Evolutionary conservation across 23 red algal genomes (phyloP).

Genomic region (Chondrus crispus): DNA sequence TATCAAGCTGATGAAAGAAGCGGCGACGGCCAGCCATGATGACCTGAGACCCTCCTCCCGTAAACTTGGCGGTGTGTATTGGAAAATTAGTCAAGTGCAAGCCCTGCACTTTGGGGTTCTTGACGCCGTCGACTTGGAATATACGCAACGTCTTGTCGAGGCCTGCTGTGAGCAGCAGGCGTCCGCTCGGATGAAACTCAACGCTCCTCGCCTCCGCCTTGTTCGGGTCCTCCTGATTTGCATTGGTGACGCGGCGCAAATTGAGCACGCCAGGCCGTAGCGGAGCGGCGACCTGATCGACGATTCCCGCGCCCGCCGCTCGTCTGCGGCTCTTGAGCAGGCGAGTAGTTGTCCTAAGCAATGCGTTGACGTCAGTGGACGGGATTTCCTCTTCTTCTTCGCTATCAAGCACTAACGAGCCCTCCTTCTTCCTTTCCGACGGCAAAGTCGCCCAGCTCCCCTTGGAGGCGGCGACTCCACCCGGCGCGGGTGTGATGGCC

Average conservation of each 20-base stretch:
- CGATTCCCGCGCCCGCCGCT: background rate
- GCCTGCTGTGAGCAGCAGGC: slow-evolving; percentile 66
- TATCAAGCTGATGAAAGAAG: slow-evolving; percentile 71
- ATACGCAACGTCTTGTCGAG: slow-evolving; percentile 76
- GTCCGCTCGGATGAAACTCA: slow-evolving; percentile 75
- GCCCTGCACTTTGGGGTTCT: slow-evolving; percentile 55
- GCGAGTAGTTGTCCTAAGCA: slow-evolving; percentile 22
- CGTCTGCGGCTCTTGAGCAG: background rate
- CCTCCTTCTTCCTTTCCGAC: slow-evolving; percentile 14
- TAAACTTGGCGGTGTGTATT: slow-evolving; percentile 57
- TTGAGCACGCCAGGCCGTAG: slow-evolving; percentile 5
- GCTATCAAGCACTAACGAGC: background rate
- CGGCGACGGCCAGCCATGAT: slow-evolving; percentile 48
- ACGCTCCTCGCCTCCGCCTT: slow-evolving; percentile 46
- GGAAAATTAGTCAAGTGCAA: slow-evolving; percentile 57
- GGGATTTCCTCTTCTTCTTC: slow-evolving; percentile 28
- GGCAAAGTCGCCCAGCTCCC: slow-evolving; percentile 63
- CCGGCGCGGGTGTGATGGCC: background rate
- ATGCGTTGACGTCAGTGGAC: slow-evolving; percentile 8
- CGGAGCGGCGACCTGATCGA: background rate
- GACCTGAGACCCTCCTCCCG: slow-evolving; percentile 1
- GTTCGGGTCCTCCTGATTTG: slow-evolving; percentile 52
- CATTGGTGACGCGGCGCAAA: slow-evolving; percentile 49
- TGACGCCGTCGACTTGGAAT: slow-evolving; percentile 54
- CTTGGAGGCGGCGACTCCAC: background rate